These are phyloP conservation scores for Cucurbita ficifolia DNA, from an alignment of 306 rosid genomes.

Conservation along the genomic window DNA sequence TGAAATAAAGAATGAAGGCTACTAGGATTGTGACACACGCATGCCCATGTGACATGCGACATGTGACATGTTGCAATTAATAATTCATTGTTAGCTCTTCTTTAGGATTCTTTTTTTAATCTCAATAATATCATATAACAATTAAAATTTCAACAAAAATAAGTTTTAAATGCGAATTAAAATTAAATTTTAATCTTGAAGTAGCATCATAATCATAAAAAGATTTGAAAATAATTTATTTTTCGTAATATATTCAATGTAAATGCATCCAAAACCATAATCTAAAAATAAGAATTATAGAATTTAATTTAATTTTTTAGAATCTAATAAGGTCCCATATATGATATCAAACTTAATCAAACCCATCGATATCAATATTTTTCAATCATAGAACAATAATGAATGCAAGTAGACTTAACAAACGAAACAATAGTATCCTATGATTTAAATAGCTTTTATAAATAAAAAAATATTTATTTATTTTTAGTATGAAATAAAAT, in stretches of 20 bases:
- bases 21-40: not conserved
- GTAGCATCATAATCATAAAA: too few species aligned
- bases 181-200: too few species aligned
- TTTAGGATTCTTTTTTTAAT: not conserved
- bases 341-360: too few species aligned
- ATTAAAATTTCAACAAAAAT: too few species aligned
- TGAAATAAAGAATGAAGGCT: not conserved
- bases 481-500: too few species aligned
- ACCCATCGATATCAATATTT: not conserved
- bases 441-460: not conserved
- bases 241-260: not conserved
- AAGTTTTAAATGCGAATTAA: too few species aligned
- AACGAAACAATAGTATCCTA: not conserved
- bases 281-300: not conserved
- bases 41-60: not conserved
- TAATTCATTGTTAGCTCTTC: not conserved
- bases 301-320: too few species aligned
- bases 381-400: not conserved
- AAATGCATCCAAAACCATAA: too few species aligned
- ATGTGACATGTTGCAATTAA: conserved; percentile 1
- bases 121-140: not conserved
- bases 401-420: not conserved
- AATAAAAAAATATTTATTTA: too few species aligned
- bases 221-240: too few species aligned
- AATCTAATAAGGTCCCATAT: not conserved